phyloP scores from a whole-genome alignment of 2,329 filamentous ascomycete species.

The Alternaria tenuissima region DNA sequence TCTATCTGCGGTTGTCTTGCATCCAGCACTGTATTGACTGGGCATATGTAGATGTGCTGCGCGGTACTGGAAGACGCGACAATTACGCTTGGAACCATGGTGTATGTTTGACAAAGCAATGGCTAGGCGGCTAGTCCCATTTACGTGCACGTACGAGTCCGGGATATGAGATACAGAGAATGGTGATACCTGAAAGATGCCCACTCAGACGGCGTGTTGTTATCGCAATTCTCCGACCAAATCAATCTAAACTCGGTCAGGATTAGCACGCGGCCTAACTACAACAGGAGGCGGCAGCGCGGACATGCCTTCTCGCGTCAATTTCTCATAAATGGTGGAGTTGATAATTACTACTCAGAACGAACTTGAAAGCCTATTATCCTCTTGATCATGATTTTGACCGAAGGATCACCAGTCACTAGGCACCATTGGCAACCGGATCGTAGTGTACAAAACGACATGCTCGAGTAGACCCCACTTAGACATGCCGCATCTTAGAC shows the following conservation, averaged over 20 bases:
- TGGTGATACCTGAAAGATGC: conserved; percentile 5
- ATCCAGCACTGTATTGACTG: not conserved
- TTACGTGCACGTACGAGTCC: not conserved
- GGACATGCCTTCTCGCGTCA: not conserved
- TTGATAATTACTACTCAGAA: not conserved
- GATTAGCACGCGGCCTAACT: conserved; percentile 7
- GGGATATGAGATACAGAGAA: not conserved
- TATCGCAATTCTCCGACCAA: conserved; percentile 23
- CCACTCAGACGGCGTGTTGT: conserved; percentile 23
- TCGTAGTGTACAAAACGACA: not conserved
- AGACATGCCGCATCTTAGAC: not conserved
- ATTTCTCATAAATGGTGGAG: not conserved
- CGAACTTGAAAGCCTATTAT: not conserved
- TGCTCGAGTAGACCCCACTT: not conserved
- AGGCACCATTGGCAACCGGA: not conserved
- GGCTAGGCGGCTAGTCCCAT: not conserved
- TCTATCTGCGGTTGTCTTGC: not conserved
- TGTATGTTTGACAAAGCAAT: not conserved
- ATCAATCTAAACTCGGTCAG: not conserved
- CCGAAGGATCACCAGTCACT: not conserved
- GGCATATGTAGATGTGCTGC: not conserved
- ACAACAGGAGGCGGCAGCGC: not conserved
- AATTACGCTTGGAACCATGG: not conserved
- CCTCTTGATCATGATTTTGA: not conserved
- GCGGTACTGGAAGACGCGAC: not conserved